A percentile compares a stretch with the other conserved stretches of the same genome.
These are phyloP conservation scores for Xylariaceae sp. DNA, from an alignment of 2,329 filamentous ascomycete genomes.

Conservation along the genomic window DNA sequence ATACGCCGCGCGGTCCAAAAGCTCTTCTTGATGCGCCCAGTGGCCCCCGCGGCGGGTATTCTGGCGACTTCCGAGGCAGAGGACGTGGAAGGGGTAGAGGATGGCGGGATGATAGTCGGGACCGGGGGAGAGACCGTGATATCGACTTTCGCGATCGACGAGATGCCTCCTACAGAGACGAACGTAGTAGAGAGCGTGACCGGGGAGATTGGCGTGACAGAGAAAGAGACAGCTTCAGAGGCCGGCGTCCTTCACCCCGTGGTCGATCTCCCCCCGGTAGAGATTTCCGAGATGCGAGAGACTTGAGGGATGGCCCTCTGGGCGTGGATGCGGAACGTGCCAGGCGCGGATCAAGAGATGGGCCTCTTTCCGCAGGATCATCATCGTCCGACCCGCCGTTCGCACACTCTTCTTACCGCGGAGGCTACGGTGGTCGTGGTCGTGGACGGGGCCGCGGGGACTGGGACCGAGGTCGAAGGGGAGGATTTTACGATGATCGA, in stretches of 20 bases:
- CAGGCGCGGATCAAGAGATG: slow-evolving; percentile 66
- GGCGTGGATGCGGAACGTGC: slow-evolving; percentile 64
- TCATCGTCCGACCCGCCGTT: slow-evolving; percentile 65
- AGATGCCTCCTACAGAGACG: slow-evolving; percentile 50
- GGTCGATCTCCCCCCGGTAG: slow-evolving; percentile 60
- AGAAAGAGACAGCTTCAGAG: slow-evolving; percentile 51
- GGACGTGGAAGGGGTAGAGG: slow-evolving; percentile 51
- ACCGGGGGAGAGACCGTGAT: slow-evolving; percentile 56
- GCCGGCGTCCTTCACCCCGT: slow-evolving; percentile 57
- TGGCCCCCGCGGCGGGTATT: slow-evolving; percentile 64
- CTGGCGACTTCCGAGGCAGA: slow-evolving; percentile 60
- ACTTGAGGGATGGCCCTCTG: slow-evolving; percentile 46
- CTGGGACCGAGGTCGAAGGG: slow-evolving; percentile 45
- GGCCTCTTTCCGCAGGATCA: slow-evolving; percentile 67
- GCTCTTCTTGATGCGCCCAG: slow-evolving; percentile 68
- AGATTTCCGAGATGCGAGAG: slow-evolving; percentile 59
- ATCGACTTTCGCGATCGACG: slow-evolving; percentile 54
- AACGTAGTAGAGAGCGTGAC: slow-evolving; percentile 56
- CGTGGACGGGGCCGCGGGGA: slow-evolving; percentile 50
- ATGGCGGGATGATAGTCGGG: slow-evolving; percentile 61
- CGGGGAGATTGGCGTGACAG: slow-evolving; percentile 45
- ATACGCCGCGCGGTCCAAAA: slow-evolving; percentile 79
- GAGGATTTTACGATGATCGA: slow-evolving; percentile 57
- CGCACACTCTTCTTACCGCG: slow-evolving; percentile 48
- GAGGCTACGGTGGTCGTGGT: slow-evolving; percentile 52